Percentiles rank a stretch among this genome's conserved stretches.
Evolutionary conservation across 768 basidiomycete species (phyloP).

Genomic region (Sporobolomyces phaffii): DNA sequence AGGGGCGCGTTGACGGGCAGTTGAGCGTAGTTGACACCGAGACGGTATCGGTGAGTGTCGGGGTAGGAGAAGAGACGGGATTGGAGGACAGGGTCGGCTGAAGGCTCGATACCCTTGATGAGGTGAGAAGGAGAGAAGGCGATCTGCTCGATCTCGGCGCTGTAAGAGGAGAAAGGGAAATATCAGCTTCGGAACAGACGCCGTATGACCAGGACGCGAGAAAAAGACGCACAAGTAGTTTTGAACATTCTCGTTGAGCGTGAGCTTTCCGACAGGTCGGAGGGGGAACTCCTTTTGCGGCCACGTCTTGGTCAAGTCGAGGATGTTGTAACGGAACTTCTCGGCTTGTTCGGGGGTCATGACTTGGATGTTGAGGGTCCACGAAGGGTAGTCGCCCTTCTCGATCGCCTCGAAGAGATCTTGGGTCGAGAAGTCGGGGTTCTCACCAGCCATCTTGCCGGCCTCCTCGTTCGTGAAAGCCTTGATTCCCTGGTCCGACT

Average conservation of each 20-base stretch:
- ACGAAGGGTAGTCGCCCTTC: slow-evolving; percentile 47
- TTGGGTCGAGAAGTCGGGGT: slow-evolving; percentile 48
- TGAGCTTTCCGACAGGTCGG: slow-evolving; percentile 48
- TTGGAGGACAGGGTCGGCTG: slow-evolving; percentile 86
- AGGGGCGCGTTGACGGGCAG: slow-evolving; percentile 79
- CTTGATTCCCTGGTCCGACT: slow-evolving; percentile 50
- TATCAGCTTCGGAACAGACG: no score
- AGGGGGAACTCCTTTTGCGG: slow-evolving; percentile 49
- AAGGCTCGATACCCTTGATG: slow-evolving; percentile 80
- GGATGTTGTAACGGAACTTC: slow-evolving; percentile 71
- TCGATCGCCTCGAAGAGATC: slow-evolving; percentile 51
- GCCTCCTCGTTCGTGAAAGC: slow-evolving; percentile 68
- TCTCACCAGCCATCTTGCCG: slow-evolving; percentile 60
- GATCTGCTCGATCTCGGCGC: slow-evolving; percentile 48
- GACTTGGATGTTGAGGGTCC: slow-evolving; percentile 57
- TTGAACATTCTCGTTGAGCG: slow-evolving; percentile 48
- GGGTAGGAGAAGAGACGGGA: slow-evolving; percentile 89
- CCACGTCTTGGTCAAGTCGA: slow-evolving; percentile 73
- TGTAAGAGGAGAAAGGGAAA: slow-evolving; percentile 3
- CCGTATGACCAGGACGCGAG: slow-evolving; percentile 33
- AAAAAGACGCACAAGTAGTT: slow-evolving; percentile 48
- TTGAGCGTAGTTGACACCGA: slow-evolving; percentile 55
- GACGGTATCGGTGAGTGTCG: slow-evolving; percentile 48
- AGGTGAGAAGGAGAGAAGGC: slow-evolving; percentile 86
- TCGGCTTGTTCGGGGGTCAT: slow-evolving; percentile 91